Conservation (phyloP, 805 yeast genomes). For the Phaffomyces opuntiae region DNA sequence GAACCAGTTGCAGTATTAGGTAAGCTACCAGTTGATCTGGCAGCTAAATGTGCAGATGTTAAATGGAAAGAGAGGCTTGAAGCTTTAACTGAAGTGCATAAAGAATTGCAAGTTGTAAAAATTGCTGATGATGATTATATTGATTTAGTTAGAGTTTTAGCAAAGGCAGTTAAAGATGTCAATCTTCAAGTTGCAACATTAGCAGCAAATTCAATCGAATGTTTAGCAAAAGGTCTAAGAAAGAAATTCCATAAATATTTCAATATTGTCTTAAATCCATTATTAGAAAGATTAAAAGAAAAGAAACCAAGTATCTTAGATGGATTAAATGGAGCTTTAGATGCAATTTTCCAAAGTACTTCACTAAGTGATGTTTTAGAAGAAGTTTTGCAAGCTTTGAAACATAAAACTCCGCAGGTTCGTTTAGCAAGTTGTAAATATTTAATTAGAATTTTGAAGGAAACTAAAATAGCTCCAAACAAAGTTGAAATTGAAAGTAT, state of each 20-base stretch:
- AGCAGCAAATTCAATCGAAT: slow-evolving; percentile 61
- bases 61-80: slow-evolving; percentile 94
- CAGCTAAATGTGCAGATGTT: slow-evolving; percentile 45
- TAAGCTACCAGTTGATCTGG: slow-evolving; percentile 59
- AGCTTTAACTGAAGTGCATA: slow-evolving; percentile 57
- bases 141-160: slow-evolving; percentile 52
- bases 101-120: slow-evolving; percentile 45
- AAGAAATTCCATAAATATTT: slow-evolving; percentile 48
- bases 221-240: slow-evolving; percentile 61
- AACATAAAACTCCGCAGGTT: slow-evolving; percentile 78
- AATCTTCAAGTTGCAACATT: slow-evolving; percentile 79
- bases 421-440: slow-evolving; percentile 64
- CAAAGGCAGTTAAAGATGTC: slow-evolving; percentile 79
- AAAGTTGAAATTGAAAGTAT: slow-evolving; percentile 49
- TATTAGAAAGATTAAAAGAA: slow-evolving; percentile 82
- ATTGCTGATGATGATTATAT: slow-evolving; percentile 58
- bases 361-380: slow-evolving; percentile 51
- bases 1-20: slow-evolving; percentile 63
- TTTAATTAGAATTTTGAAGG: slow-evolving; percentile 54
- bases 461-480: slow-evolving; percentile 42
- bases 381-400: slow-evolving; percentile 50
- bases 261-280: slow-evolving; percentile 44
- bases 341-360: slow-evolving; percentile 49
- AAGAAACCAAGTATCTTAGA: slow-evolving; percentile 74
- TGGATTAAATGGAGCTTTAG: slow-evolving; percentile 60